Evolutionary conservation across 306 rosid genomes (phyloP).

Genomic region (Pueraria montana): DNA sequence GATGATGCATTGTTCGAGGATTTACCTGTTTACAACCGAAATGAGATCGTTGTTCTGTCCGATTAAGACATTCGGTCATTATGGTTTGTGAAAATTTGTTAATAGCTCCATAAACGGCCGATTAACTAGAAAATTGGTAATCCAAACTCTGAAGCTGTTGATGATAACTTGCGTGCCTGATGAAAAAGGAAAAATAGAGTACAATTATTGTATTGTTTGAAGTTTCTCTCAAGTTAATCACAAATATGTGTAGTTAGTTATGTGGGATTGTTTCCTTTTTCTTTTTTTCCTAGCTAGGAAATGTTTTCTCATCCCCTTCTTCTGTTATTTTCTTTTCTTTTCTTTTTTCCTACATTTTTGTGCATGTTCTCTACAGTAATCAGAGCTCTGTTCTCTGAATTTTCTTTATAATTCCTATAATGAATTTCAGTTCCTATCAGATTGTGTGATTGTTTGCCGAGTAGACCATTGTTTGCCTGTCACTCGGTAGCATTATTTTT

Average conservation of each 20-base stretch:
- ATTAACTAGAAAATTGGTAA: not conserved
- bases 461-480: conserved; percentile 3
- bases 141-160: not conserved
- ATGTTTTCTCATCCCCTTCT: too few relatives aligned
- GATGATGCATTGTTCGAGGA: conserved; percentile 10
- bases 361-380: too few relatives aligned
- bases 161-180: not conserved
- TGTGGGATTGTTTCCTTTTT: too few relatives aligned
- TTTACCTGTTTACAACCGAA: not conserved
- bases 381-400: too few relatives aligned
- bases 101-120: not conserved
- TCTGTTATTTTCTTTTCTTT: too few relatives aligned
- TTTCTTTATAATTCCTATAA: too few relatives aligned
- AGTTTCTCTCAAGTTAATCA: too few relatives aligned
- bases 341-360: too few relatives aligned
- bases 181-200: not conserved
- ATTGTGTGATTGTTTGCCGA: not conserved
- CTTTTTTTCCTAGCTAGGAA: too few relatives aligned
- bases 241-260: not conserved
- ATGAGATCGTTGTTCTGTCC: not conserved
- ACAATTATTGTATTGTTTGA: not conserved
- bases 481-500: not conserved
- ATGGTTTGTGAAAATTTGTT: not conserved
- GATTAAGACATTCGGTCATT: conserved; percentile 19
- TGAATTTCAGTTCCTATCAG: too few relatives aligned